Percentiles rank a stretch among this genome's conserved stretches.
Evolutionary conservation across 1,284 basidiomycete genomes (phyloP).

Genomic region (Ceratobasidium sp.): DNA sequence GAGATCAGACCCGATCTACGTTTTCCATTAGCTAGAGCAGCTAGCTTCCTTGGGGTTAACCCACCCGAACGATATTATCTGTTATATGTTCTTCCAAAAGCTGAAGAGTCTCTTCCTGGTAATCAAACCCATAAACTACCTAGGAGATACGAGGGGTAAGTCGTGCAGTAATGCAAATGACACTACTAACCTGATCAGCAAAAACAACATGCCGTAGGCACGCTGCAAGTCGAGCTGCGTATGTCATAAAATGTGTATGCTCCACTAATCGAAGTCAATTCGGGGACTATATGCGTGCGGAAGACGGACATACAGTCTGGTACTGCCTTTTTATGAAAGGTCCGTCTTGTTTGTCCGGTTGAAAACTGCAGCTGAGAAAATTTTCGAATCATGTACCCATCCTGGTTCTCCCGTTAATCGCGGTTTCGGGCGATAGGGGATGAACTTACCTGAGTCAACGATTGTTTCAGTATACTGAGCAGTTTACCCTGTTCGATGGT

Average conservation of each 20-base stretch:
- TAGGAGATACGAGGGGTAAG: slow-evolving; percentile 46
- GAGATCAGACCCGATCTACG: slow-evolving; percentile 74
- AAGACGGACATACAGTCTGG: slow-evolving; percentile 62
- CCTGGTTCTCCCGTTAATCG: slow-evolving; percentile 47
- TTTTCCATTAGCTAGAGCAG: not conserved
- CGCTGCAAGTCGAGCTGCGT: slow-evolving; percentile 70
- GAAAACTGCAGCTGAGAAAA: slow-evolving; percentile 66
- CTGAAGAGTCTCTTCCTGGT: slow-evolving; percentile 67
- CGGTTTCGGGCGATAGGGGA: slow-evolving; percentile 32
- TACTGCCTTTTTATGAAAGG: slow-evolving; percentile 66
- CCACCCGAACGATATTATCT: slow-evolving; percentile 87
- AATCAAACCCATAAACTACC: slow-evolving; percentile 68
- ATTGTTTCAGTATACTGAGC: slow-evolving; percentile 72
- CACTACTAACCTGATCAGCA: slow-evolving; percentile 72
- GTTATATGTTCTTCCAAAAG: slow-evolving; percentile 89
- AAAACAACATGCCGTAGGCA: slow-evolving; percentile 80
- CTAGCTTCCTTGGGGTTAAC: slow-evolving; percentile 31
- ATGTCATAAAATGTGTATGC: slow-evolving; percentile 71
- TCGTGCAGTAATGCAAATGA: not conserved
- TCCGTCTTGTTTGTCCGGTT: slow-evolving; percentile 61
- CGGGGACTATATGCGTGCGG: not conserved
- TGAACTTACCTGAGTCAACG: slow-evolving; percentile 50
- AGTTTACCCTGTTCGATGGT: slow-evolving; percentile 91
- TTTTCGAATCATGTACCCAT: slow-evolving; percentile 61
- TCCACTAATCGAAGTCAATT: slow-evolving; percentile 59